Base-by-base conservation (phyloP, 2,329 filamentous ascomycete species). In the Stachybotrys echinatus region DNA sequence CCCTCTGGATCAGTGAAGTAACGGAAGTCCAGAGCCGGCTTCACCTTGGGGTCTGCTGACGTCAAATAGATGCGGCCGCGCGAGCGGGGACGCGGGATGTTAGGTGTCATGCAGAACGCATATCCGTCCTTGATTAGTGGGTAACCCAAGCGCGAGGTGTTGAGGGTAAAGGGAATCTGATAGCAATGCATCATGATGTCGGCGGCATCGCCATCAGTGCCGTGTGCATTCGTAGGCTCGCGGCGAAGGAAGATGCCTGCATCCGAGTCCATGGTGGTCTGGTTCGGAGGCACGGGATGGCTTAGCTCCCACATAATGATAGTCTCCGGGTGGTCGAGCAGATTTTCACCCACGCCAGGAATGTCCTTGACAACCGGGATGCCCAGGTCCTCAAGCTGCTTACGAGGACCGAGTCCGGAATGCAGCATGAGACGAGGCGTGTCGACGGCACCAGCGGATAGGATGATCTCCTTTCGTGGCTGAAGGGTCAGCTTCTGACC, bases 121-220 rank as follows among this genome's bases (percentile, higher is more conserved):
- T 92, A 87, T 53, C 85, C 87, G 57, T 92, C 83, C 53, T 80
- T 60, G 53, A 78, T 63, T 51, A 69, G 65, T 40, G 75, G 76
- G 63, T 84, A 95, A 57, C 90, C 90, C 12, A 96, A 79, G 39
- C 88, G 84, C 49, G 79, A 74, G 2, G 90, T 96, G 78, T 95
- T 95, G 58, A 91, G 82, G 54, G 85, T 88, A 72, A 95, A 95
- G 48, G 90, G 90, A 58, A 95, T 95, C 72, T 95, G 91, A 75
- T 95, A 95, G 80, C 90, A 95, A 74, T 95, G 90, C 87, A 94
- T 94, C 91, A 95, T 95, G 62, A 95, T 73, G 64, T 96, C 91
- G 55, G 87, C 88, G 49, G 88, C 85, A 54, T 87, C 80, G 48
- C 87, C 87, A 59, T 95, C 89, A 55, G 75, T 78, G 55, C 77